phyloP scores from a whole-genome alignment of 1,284 basidiomycete species.

The Puccinia coronata region DNA sequence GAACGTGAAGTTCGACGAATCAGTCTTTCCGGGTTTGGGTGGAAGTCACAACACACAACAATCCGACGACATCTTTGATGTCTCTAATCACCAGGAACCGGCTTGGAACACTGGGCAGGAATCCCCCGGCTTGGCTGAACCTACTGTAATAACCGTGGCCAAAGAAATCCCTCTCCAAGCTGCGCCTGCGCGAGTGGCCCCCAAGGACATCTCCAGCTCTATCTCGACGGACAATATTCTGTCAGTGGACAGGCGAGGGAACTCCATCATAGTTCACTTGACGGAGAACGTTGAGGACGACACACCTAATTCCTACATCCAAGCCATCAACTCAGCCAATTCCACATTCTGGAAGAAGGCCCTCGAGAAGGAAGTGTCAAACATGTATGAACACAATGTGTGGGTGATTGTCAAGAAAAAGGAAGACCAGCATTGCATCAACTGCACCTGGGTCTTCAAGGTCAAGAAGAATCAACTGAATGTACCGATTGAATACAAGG shows the following conservation, averaged over 20 bases:
- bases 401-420: background rate
- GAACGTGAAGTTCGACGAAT: background rate
- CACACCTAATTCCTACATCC: background rate
- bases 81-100: no score
- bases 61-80: no score
- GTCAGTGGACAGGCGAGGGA: background rate
- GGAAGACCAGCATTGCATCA: background rate
- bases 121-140: background rate
- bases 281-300: background rate
- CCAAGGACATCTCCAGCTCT: background rate
- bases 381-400: background rate
- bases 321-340: background rate
- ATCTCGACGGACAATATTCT: background rate
- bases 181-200: background rate
- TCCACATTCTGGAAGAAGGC: background rate
- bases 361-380: background rate
- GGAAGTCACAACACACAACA: background rate
- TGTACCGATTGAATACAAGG: background rate
- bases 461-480: conserved; percentile 19
- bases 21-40: background rate
- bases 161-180: no score
- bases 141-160: no score
- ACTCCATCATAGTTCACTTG: background rate
- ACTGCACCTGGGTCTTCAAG: conserved; percentile 8
- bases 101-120: no score